Evolutionary conservation across 805 yeast genomes (phyloP), one percentile per base, ranked within the genome.

Genomic region (Suhomyces prunicola): DNA sequence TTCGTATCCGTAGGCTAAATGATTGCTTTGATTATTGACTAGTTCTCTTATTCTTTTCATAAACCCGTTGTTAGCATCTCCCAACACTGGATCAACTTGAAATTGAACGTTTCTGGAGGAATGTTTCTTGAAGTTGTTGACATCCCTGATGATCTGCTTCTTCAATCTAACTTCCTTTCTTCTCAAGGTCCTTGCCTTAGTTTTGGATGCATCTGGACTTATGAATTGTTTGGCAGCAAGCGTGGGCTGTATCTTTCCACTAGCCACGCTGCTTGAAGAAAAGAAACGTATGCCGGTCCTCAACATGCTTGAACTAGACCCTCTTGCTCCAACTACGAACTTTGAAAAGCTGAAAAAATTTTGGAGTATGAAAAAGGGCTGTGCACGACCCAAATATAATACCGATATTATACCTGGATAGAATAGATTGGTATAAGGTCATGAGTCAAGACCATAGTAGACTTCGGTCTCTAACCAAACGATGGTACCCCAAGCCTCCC

Each of bases 11-110:
- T 78, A 77, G 13, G 87, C 78, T 65, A 88, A 75, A 44, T 57
- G 56, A 49, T 82, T 83, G 53, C 78, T 75, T 13, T 87, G 87
- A 66, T 89, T 94, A 44, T 77, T 75, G 46, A 87, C 69, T 57
- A 86, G 87, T 35, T 89, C 82, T 54, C 77, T 75, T 51, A 91
- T 73, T 69, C 97, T 82, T 45, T 71, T 69, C 46, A 91, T 71
- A 62, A 92, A 91, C 7, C 88, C 84, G 54, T 84, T 84, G 49
- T 80, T 72, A 5, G 82, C 70, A 52, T 77, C 78, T 8, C 97
- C 97, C 50, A 91, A 77, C 4, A 92, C 96, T 1, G 97, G 97
- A 69, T 92, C 97, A 29, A 88, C 76, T 45, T 64, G 54, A 58
- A 71, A 74, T 47, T 63, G 59, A 19, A 66, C 63, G 48, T 69